Evolutionary conservation across 306 rosid genomes (phyloP).

Genomic region (Comarum palustre): DNA sequence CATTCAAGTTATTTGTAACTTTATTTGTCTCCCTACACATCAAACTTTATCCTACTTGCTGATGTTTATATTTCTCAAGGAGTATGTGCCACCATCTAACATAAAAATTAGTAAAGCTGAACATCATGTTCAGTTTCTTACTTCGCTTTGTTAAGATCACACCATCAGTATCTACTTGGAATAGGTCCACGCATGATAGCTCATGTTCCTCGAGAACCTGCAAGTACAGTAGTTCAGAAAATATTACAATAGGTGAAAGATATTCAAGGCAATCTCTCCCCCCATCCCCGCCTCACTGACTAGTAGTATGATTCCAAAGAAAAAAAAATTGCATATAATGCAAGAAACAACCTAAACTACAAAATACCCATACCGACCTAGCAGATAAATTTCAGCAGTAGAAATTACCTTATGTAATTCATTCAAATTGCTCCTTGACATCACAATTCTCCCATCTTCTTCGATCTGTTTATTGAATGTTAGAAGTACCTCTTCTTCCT

Average conservation of each 20-base stretch:
- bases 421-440: constrained; percentile 79
- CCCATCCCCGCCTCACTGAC: background rate
- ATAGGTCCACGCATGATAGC: constrained; percentile 64
- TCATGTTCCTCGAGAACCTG: constrained; percentile 94
- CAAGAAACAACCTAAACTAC: constrained; percentile 1
- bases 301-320: background rate
- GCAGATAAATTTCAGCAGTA: constrained; percentile 13
- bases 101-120: background rate
- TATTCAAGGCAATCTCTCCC: background rate
- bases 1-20: background rate
- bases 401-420: constrained; percentile 65
- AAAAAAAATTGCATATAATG: background rate
- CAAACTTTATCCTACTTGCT: background rate
- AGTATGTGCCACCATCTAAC: background rate
- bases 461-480: constrained; percentile 88
- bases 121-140: constrained; percentile 34
- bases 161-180: constrained; percentile 62
- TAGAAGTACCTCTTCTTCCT: constrained; percentile 78
- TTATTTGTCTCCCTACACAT: background rate
- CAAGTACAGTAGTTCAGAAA: constrained; percentile 24
- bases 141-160: constrained; percentile 76
- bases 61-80: background rate
- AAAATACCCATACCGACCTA: background rate
- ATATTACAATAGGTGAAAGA: constrained; percentile 24
- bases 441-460: constrained; percentile 80